Evolutionary conservation across 2,329 filamentous ascomycete genomes (phyloP), one percentile per base, ranked within the genome.

Genomic region (Dactylonectria macrodidyma): DNA sequence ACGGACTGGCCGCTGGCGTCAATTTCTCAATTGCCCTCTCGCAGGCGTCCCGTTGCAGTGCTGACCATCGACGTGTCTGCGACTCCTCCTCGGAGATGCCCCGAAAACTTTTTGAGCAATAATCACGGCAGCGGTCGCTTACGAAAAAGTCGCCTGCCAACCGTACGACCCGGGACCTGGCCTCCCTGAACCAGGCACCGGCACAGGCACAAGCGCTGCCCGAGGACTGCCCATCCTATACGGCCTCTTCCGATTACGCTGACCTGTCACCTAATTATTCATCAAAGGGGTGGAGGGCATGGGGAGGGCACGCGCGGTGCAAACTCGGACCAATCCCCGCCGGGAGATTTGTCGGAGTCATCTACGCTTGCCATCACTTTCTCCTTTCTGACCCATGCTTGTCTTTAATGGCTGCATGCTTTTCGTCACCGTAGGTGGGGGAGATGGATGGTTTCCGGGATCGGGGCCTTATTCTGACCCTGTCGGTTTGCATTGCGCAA

Each of bases 261-360:
- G 68, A 74, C 74, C 73, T 69, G 75, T 75, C 57, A 61, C 50
- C 70, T 62, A 71, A 73, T 59, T 26, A 8, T 38, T 33, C 33
- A 30, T 9, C 30, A 57, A 67, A 47, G 33, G 64, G 59, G 62
- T 68, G 71, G 67, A 58, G 59, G 50, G 30, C 62, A 22, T 11
- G 54, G 24, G 22, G 30, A 14, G 26, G 22, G 22, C 26, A 7
- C 26, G 26, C 26, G 44, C 8, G 36, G 33, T 65, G 71, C 74
- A 68, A 75, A 67, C 59, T 74, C 74, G 74, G 73, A 74, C 74
- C 74, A 76, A 76, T 76, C 71, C 70, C 67, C 65, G 62, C 59
- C 51, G 44, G 69, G 54, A 65, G 63, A 71, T 76, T 76, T 65
- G 65, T 60, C 67, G 47, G 61, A 56, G 62, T 65, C 66, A 68